Base-by-base conservation (phyloP, 2,329 filamentous ascomycete genomes). In the Paecilomyces fulvus region DNA sequence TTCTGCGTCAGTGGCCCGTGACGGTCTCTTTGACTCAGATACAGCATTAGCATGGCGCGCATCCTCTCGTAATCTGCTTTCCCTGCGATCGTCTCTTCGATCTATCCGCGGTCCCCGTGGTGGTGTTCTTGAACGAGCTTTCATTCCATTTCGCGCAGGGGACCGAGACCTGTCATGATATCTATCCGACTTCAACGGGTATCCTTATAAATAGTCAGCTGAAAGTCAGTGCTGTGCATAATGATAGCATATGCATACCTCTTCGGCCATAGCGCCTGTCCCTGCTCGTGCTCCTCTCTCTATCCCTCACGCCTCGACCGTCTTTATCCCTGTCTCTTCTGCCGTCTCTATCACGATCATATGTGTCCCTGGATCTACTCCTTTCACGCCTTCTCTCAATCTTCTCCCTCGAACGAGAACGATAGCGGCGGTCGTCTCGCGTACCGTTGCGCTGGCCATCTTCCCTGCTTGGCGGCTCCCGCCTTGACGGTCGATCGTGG, bases 341-440 rank as follows among this genome's bases (percentile, higher is more conserved):
- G 51, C 62, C 57, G 57, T 72, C 67, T 54, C 69, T 64, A 51
- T 73, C 72, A 10, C 69, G 65, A 51, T 65, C 66, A 12, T 61
- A 66, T 55, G 71, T 68, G 56, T 77, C 75, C 59, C 71, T 68
- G 37, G 76, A 78, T 62, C 73, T 69, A 63, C 74, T 77, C 55
- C 73, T 67, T 46, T 77, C 73, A 59, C 70, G 66, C 54, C 74
- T 67, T 61, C 71, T 73, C 30, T 75, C 72, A 28, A 66, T 67
- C 23, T 68, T 65, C 51, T 75, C 72, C 64, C 70, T 65, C 30
- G 72, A 75, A 21, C 69, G 68, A 31, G 73, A 74, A 33, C 72
- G 70, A 57, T 70, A 69, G 57, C 72, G 69, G 52, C 70, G 65
- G 58, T 79, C 76, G 55, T 75, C 65, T 46, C 68, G 63, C 54